phyloP scores from a whole-genome alignment of 2,329 filamentous ascomycete genomes.

The Aspergillus quadrilineatus region DNA sequence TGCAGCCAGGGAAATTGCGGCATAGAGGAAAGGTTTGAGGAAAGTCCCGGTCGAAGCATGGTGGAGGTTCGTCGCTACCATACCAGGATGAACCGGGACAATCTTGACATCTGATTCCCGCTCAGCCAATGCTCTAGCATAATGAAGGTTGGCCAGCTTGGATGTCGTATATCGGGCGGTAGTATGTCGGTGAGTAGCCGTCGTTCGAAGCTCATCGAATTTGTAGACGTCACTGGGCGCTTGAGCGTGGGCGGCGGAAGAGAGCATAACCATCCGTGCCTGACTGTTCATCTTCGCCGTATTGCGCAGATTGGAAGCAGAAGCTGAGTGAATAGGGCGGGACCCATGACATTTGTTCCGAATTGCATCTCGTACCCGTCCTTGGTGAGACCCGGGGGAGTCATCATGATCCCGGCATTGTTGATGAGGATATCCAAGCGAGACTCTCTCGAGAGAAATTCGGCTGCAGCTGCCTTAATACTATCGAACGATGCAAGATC shows the following conservation, averaged over 20 bases:
- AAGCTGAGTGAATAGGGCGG: constrained; percentile 27
- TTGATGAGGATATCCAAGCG: constrained; percentile 31
- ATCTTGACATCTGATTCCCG: constrained; percentile 3
- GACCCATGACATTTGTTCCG: constrained; percentile 31
- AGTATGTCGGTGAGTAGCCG: constrained; percentile 9
- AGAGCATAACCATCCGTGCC: constrained; percentile 26
- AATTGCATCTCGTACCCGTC: constrained; percentile 36
- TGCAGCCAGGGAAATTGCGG: background rate
- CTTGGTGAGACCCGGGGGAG: constrained; percentile 21
- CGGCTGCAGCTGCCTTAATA: constrained; percentile 15
- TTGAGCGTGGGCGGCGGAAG: constrained; percentile 17
- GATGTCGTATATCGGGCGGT: constrained; percentile 17
- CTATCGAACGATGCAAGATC: constrained; percentile 19
- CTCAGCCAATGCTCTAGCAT: constrained; percentile 14
- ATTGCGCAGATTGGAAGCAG: constrained; percentile 23
- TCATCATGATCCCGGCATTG: constrained; percentile 34
- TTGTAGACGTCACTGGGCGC: constrained; percentile 20
- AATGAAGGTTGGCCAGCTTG: constrained; percentile 22
- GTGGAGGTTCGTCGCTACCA: constrained; percentile 14
- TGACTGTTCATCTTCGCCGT: constrained; percentile 16
- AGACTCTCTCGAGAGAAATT: constrained; percentile 8
- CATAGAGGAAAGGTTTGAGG: constrained; percentile 8
- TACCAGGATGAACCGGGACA: constrained; percentile 10
- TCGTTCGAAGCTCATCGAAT: constrained; percentile 20
- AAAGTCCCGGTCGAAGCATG: constrained; percentile 1